These are phyloP conservation scores for Pseudopyrenochaeta lycopersici DNA, from an alignment of 2,329 filamentous ascomycete genomes.

Conservation along the genomic window DNA sequence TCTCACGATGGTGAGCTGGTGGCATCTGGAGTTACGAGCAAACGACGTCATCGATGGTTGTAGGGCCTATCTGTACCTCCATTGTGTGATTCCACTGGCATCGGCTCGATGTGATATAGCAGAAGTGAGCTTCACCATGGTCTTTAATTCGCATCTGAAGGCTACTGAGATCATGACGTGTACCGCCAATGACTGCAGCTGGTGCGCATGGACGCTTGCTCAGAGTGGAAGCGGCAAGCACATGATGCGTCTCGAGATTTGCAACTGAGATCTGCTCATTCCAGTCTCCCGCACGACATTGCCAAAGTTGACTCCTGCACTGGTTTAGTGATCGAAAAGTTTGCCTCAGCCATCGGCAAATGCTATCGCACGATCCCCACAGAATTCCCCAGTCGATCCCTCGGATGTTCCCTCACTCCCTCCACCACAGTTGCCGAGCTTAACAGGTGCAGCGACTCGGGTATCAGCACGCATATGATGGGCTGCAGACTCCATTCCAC, in stretches of 20 bases:
- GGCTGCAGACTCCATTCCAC: constrained; percentile 21
- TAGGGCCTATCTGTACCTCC: neutral
- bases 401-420: constrained; percentile 34
- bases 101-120: neutral
- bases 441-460: constrained; percentile 29
- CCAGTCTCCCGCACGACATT: neutral
- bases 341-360: neutral
- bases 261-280: neutral
- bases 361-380: neutral
- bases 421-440: constrained; percentile 38
- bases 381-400: constrained; percentile 14
- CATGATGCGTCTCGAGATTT: neutral
- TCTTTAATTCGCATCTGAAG: neutral
- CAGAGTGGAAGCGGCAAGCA: constrained; percentile 1
- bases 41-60: constrained; percentile 36
- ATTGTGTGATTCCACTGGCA: neutral
- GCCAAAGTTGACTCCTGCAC: neutral
- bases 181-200: neutral
- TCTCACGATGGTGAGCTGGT: constrained; percentile 5
- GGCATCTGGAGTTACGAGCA: constrained; percentile 17
- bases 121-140: neutral
- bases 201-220: constrained; percentile 1
- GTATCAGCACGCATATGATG: constrained; percentile 12
- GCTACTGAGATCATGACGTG: constrained; percentile 3
- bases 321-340: neutral